Evolutionary conservation across 495 filamentous ascomycete genomes (phyloP), one percentile per base, ranked within the genome.

Genomic region (Penicillium flavigenum): DNA sequence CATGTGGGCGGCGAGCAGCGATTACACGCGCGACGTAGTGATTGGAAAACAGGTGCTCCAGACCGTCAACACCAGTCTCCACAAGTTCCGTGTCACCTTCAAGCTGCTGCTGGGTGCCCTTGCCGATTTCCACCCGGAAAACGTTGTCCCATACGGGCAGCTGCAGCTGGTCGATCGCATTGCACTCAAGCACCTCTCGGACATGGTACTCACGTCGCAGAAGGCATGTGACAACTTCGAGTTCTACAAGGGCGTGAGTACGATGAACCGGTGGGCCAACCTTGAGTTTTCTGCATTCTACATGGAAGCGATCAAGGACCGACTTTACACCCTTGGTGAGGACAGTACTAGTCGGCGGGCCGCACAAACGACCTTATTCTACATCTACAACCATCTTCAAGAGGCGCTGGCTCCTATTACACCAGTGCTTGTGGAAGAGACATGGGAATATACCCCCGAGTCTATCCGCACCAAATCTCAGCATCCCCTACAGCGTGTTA

Each of bases 211-310:
- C 14, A 73, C 80, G 20, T 87, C 92, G 4, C 76, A 79, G 24
- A 69, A 76, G 4, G 76, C 87, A 49, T 92, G 86, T 63, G 75
- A 81, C 27, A 83, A 82, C 31, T 86, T 89, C 61, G 86, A 96
- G 62, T 97, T 96, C 73, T 88, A 88, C 78, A 93, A 87, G 74
- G 91, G 81, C 9, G 77, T 89, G 9, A 82, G 76, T 51, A 73
- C 78, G 6, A 76, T 98, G 60, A 92, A 91, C 70, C 79, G 77
- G 57, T 98, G 92, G 85, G 74, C 95, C 58, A 85, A 83, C 56
- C 82, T 78, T 19, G 88, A 96, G 59, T 82, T 99, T 24, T 97
- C 92, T 0, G 84, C 93, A 0, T 96, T 97, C 67, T 98, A 98
- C 73, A 83, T 98, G 50, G 94, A 98, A 68, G 82, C 88, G 0